Percentiles rank a stretch among this genome's conserved stretches.
Evolutionary conservation across 306 rosid species (phyloP).

Genomic region (Potentilla sterilis): DNA sequence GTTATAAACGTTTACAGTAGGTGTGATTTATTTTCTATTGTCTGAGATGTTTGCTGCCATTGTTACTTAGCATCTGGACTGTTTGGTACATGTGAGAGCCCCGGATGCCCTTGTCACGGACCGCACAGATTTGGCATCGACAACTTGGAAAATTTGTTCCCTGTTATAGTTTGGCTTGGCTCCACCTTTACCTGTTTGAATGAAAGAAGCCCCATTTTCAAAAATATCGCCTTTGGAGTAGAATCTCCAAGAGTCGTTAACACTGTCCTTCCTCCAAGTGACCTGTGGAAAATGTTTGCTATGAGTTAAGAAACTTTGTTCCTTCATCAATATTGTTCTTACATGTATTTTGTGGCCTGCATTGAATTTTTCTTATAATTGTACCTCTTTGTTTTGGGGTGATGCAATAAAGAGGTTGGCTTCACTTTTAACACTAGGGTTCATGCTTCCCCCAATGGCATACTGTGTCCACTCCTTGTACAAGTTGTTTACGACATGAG

Average conservation of each 20-base stretch:
- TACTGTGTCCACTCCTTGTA: slow-evolving; percentile 34
- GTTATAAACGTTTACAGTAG: neutral
- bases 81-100: slow-evolving; percentile 32
- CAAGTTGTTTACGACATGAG: slow-evolving; percentile 44
- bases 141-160: slow-evolving; percentile 30
- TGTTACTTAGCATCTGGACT: slow-evolving; percentile 22
- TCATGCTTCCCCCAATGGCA: slow-evolving; percentile 42
- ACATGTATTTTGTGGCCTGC: neutral
- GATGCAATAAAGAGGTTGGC: slow-evolving; percentile 41
- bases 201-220: slow-evolving; percentile 43
- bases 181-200: slow-evolving; percentile 15
- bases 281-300: neutral
- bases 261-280: slow-evolving; percentile 15
- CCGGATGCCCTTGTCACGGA: slow-evolving; percentile 35
- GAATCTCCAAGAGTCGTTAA: slow-evolving; percentile 22
- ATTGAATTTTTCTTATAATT: neutral
- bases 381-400: slow-evolving; percentile 27
- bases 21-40: neutral
- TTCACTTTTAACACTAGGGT: slow-evolving; percentile 33
- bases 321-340: neutral
- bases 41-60: neutral
- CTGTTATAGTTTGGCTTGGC: slow-evolving; percentile 30
- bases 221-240: slow-evolving; percentile 35
- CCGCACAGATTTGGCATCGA: slow-evolving; percentile 31
- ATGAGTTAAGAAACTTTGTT: neutral